Base-by-base conservation (phyloP, 2,329 filamentous ascomycete species). In the Penicillium sp. region DNA sequence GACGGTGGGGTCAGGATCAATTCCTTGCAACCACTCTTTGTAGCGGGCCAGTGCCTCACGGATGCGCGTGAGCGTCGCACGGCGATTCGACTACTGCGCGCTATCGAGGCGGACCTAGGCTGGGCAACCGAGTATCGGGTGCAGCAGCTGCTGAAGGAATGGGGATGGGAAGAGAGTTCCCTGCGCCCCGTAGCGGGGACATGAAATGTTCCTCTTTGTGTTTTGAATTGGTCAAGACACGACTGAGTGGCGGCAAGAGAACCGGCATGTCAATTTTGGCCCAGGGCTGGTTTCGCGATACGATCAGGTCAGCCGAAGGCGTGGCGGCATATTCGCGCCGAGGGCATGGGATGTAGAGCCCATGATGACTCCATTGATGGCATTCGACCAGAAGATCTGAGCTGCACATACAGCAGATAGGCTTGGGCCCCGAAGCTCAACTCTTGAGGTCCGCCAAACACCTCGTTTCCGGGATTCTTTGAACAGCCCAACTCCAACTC, bases 61-160 rank as follows among this genome's bases (percentile, higher is more conserved):
- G 79, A 84, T 55, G 71, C 76, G 31, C 75, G 74, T 11, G 86
- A 87, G 71, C 82, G 85, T 16, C 73, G 80, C 37, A 77, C 83
- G 1, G 79, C 88, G 10, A 65, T 89, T 39, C 77, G 80, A 13
- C 69, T 89, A 39, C 72, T 89, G 19, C 76, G 79, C 27, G 84
- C 81, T 11, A 82, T 89, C 31, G 86, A 89, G 70, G 75, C 73
- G n/a, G 87, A 89, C 65, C 79, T 87, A 36, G 87, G 86, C 2
- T 88, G 85, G 81, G 83, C 85, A 2, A 88, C 86, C 50, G 79
- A 85, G 65, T 87, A 88, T 70, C 79, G 86, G 39, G 81, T 85
- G 27, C 75, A 81, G 60, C 81, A 85, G 62, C 70, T 88, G 61
- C 63, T 78, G 40, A 69, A 70, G 53, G 74, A 77, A 56, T 78